Evolutionary conservation across 1,284 basidiomycete species (phyloP).

Genomic region (Chalciporus sp.): DNA sequence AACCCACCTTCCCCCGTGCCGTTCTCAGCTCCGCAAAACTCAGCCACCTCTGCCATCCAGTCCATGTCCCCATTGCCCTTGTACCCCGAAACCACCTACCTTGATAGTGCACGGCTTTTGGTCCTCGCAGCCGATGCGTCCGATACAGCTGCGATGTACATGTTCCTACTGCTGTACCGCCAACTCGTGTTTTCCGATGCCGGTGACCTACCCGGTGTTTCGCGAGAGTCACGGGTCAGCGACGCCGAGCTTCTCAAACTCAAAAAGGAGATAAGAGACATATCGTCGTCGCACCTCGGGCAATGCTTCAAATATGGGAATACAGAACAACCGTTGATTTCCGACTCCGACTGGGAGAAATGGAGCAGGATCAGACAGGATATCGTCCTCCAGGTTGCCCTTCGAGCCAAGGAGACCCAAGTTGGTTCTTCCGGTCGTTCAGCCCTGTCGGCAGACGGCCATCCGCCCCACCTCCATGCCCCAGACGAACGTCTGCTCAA

Average conservation of each 20-base stretch:
- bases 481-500: constrained; percentile 55
- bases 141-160: constrained; percentile 77
- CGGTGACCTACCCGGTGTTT: constrained; percentile 21
- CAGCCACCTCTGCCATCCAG: constrained; percentile 37
- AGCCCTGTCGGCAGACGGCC: constrained; percentile 13
- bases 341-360: constrained; percentile 43
- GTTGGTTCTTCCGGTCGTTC: constrained; percentile 13
- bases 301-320: constrained; percentile 49
- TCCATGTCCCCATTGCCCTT: constrained; percentile 41
- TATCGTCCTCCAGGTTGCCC: constrained; percentile 67
- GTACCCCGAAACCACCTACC: constrained; percentile 83
- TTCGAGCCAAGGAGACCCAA: constrained; percentile 54
- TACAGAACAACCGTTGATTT: constrained; percentile 23
- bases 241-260: constrained; percentile 57
- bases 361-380: constrained; percentile 57
- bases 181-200: constrained; percentile 61
- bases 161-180: constrained; percentile 80
- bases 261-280: constrained; percentile 78
- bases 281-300: constrained; percentile 64
- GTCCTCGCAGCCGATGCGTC: constrained; percentile 73
- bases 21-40: constrained; percentile 24
- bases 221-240: constrained; percentile 39
- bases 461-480: constrained; percentile 28
- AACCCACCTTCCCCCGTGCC: constrained; percentile 49
- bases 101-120: constrained; percentile 77